phyloP scores from a whole-genome alignment of 108 stramenopile genomes.

The Conticribra guillardii region DNA sequence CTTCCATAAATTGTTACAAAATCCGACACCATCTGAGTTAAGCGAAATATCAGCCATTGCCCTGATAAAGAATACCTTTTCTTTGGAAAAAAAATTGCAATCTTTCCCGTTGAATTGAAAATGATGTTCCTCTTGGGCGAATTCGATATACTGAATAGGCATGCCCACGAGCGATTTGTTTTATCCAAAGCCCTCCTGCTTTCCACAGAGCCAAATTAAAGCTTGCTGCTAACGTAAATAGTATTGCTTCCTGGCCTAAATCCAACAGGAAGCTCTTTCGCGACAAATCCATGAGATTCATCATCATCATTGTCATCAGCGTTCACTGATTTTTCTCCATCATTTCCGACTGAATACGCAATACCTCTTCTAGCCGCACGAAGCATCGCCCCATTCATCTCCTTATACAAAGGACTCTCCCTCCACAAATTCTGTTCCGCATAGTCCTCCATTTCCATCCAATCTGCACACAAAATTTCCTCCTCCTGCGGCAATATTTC shows the following conservation, averaged over 20 bases:
- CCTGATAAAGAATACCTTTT: too few species aligned
- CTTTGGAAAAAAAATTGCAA: too few species aligned
- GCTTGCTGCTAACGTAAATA: constrained; percentile 49
- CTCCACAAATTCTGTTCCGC: constrained; percentile 68
- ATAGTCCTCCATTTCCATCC: constrained; percentile 81
- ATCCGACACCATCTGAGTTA: too few species aligned
- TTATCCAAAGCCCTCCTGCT: too few species aligned
- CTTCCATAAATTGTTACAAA: too few species aligned
- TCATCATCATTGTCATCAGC: constrained; percentile 8
- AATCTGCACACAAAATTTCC: constrained; percentile 80
- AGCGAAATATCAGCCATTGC: too few species aligned
- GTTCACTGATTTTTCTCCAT: background rate
- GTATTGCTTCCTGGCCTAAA: constrained; percentile 57
- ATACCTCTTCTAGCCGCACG: constrained; percentile 35
- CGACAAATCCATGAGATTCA: constrained; percentile 41
- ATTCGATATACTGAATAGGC: too few species aligned
- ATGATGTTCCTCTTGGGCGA: too few species aligned
- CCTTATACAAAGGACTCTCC: constrained; percentile 60
- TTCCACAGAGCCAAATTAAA: too few species aligned
- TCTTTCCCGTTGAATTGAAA: too few species aligned
- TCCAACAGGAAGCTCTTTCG: constrained; percentile 47
- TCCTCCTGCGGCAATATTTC: constrained; percentile 57
- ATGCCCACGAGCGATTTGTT: too few species aligned
- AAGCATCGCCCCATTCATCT: constrained; percentile 72
- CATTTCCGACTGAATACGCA: constrained; percentile 20